These are phyloP conservation scores for Lachancea nothofagi DNA, from an alignment of 805 yeast species.

Conservation along the genomic window DNA sequence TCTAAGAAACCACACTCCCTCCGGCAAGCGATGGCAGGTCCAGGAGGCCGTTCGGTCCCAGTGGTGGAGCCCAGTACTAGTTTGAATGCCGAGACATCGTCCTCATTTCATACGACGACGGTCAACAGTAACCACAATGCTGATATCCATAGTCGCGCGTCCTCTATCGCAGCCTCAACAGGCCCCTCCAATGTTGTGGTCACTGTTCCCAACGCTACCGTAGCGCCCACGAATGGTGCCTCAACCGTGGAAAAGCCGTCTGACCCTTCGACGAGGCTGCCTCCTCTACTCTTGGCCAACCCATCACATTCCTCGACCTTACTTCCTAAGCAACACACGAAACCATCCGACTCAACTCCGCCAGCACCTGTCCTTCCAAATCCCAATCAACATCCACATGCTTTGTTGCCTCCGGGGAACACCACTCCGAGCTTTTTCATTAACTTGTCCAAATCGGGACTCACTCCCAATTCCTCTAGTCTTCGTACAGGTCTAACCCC, in stretches of 20 bases:
- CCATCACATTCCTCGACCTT: conserved; percentile 1
- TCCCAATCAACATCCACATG: conserved; percentile 1
- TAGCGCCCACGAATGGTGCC: conserved; percentile 26
- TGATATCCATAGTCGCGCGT: no score
- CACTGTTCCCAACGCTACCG: no score
- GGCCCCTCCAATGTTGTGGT: no score
- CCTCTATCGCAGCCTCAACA: no score
- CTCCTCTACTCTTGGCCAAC: conserved; percentile 31
- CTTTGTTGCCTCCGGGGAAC: conserved; percentile 5
- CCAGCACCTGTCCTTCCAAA: not conserved
- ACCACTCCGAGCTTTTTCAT: conserved; percentile 19
- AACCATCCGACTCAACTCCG: not conserved
- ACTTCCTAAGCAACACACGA: not conserved
- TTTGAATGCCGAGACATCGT: no score
- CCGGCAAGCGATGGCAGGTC: conserved; percentile 16
- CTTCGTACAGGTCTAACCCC: conserved; percentile 71
- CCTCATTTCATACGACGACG: no score
- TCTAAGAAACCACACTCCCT: conserved; percentile 23
- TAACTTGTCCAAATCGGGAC: conserved; percentile 43
- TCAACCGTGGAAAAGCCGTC: conserved; percentile 41
- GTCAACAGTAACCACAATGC: no score
- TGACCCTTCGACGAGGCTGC: conserved; percentile 51
- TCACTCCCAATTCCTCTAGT: conserved; percentile 73
- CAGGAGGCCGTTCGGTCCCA: no score
- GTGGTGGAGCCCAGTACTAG: no score